Percentiles rank a stretch among this genome's conserved stretches.
Evolutionary conservation across 768 basidiomycete genomes (phyloP).

Genomic region (Ramaria rubella): DNA sequence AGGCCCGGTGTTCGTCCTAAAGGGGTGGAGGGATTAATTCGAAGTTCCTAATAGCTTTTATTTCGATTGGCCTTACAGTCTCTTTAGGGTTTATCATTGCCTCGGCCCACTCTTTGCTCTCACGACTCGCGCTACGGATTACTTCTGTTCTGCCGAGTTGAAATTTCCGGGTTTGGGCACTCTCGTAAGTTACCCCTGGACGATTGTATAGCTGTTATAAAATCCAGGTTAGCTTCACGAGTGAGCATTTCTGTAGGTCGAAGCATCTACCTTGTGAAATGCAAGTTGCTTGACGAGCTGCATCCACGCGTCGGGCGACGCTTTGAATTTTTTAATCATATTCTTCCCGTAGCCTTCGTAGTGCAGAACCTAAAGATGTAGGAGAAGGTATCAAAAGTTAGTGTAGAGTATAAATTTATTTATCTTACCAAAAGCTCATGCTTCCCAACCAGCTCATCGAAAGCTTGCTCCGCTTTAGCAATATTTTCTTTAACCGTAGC

Average conservation of each 20-base stretch:
- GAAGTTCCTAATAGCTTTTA: too few species aligned
- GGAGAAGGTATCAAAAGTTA: conserved; percentile 14
- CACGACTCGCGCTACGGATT: conserved; percentile 76
- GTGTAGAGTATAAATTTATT: conserved; percentile 9
- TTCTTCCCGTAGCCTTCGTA: conserved; percentile 88
- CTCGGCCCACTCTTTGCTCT: conserved; percentile 80
- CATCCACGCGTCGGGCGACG: conserved; percentile 90
- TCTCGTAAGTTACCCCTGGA: conserved; percentile 85
- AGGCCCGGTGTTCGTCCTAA: conserved; percentile 51
- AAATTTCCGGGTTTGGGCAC: conserved; percentile 89
- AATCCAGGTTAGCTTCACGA: not conserved
- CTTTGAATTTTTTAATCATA: conserved; percentile 72
- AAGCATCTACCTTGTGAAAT: conserved; percentile 66
- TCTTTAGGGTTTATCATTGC: conserved; percentile 61
- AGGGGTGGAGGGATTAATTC: not conserved
- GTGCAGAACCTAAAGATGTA: conserved; percentile 52
- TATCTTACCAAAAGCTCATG: conserved; percentile 72
- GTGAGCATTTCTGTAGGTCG: conserved; percentile 26
- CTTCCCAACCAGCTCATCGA: conserved; percentile 64
- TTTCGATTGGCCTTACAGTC: conserved; percentile 1
- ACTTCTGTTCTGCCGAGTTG: conserved; percentile 91
- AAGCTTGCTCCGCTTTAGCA: conserved; percentile 52
- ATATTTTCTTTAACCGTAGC: conserved; percentile 46
- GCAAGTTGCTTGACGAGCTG: conserved; percentile 96
- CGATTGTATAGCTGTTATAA: conserved; percentile 36